Conservation (phyloP, 148 eudicot genomes). For the Rhododendron simsii region DNA sequence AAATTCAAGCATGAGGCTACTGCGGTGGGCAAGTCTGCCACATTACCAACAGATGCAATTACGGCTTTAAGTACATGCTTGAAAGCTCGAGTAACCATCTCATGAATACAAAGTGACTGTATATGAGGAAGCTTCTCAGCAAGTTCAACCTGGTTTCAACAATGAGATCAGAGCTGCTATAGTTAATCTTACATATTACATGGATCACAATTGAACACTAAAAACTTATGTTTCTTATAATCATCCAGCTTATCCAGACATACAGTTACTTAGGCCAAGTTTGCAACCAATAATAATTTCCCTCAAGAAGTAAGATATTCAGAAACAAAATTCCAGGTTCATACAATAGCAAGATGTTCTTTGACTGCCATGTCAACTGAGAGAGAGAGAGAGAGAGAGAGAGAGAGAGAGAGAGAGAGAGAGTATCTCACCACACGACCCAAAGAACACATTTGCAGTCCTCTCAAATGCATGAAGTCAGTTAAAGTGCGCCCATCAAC, state of each 20-base stretch:
- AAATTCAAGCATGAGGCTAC: constrained; percentile 74
- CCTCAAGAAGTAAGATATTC: constrained; percentile 3
- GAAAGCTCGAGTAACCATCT: constrained; percentile 97
- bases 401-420: neutral
- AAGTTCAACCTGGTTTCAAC: constrained; percentile 61
- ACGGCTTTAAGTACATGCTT: constrained; percentile 88
- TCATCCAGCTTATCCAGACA: neutral
- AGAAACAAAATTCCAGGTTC: neutral
- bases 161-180: constrained; percentile 17
- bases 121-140: constrained; percentile 97
- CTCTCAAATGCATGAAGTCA: constrained; percentile 99
- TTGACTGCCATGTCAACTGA: neutral
- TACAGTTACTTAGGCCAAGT: neutral
- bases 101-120: constrained; percentile 95
- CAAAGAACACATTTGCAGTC: constrained; percentile 83
- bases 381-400: constrained; percentile 3
- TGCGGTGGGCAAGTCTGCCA: constrained; percentile 57
- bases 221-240: neutral
- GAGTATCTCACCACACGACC: constrained; percentile 73
- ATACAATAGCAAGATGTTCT: neutral
- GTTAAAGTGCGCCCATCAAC: constrained; percentile 97
- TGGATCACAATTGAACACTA: neutral
- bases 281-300: neutral
- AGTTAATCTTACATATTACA: neutral
- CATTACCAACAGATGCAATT: constrained; percentile 67